These are phyloP conservation scores for Coprinopsis sp. DNA, from an alignment of 768 basidiomycete genomes.

Conservation along the genomic window DNA sequence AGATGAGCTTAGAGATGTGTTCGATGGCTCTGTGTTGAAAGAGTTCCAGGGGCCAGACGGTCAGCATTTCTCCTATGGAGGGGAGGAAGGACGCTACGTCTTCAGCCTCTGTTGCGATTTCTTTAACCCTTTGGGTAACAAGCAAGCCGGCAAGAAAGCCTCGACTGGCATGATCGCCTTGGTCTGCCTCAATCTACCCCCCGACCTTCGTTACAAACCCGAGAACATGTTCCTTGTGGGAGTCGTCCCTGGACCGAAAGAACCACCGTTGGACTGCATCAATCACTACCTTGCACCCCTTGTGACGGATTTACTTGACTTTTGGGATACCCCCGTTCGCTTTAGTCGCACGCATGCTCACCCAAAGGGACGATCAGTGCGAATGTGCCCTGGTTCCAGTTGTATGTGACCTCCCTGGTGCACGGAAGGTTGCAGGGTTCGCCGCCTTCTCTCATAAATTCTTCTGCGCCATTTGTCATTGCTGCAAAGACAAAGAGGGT, in stretches of 20 bases:
- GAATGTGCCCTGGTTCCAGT: constrained; percentile 25
- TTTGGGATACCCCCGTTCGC: constrained; percentile 31
- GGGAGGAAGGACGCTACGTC: constrained; percentile 17
- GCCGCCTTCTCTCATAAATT: constrained; percentile 12
- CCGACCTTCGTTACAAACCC: constrained; percentile 21
- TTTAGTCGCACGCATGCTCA: constrained; percentile 19
- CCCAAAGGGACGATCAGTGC: constrained; percentile 23
- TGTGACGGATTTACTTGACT: constrained; percentile 28
- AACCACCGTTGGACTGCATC: constrained; percentile 27
- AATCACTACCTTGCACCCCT: constrained; percentile 37
- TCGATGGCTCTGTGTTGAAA: constrained; percentile 20
- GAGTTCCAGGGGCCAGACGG: constrained; percentile 23
- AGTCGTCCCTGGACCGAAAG: constrained; percentile 36
- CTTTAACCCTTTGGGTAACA: constrained; percentile 33
- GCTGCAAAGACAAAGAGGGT: constrained; percentile 11
- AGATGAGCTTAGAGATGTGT: constrained; percentile 20
- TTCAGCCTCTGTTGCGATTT: constrained; percentile 30
- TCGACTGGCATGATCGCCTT: constrained; percentile 26
- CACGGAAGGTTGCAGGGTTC: constrained; percentile 26
- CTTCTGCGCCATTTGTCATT: constrained; percentile 22
- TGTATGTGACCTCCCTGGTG: constrained; percentile 33
- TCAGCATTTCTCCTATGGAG: constrained; percentile 15
- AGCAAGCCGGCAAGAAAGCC: constrained; percentile 20
- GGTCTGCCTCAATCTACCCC: constrained; percentile 33
- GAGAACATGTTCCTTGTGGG: constrained; percentile 37